These are phyloP conservation scores for Plasmodium relictum DNA, from an alignment of 169 alveolate species.

Conservation along the genomic window DNA sequence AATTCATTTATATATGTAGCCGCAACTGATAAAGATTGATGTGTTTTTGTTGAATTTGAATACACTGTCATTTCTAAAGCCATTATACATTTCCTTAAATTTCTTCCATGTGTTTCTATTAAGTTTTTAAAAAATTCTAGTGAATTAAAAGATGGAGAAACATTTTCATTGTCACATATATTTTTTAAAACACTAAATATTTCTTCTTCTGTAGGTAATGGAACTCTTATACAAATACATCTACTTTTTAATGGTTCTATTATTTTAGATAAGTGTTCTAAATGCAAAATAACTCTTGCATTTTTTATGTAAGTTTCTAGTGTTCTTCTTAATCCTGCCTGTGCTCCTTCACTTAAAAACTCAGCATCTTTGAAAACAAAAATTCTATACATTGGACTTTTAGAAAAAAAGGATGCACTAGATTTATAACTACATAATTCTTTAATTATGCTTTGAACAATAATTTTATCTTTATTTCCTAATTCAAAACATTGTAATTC, in stretches of 20 bases:
- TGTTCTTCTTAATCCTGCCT: slow-evolving; percentile 96
- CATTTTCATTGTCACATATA: slow-evolving; percentile 48
- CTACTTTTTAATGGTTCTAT: slow-evolving; percentile 96
- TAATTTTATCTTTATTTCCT: slow-evolving; percentile 94
- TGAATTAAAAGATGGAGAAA: slow-evolving; percentile 22
- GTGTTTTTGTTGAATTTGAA: slow-evolving; percentile 52
- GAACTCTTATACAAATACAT: slow-evolving; percentile 95
- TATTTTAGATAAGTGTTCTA: slow-evolving; percentile 89
- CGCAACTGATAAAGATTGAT: slow-evolving; percentile 44
- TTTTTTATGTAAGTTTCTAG: slow-evolving; percentile 94
- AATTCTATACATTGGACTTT: slow-evolving; percentile 92
- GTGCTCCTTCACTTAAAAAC: slow-evolving; percentile 92
- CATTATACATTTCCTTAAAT: slow-evolving; percentile 71
- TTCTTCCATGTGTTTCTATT: slow-evolving; percentile 51
- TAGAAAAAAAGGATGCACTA: slow-evolving; percentile 87
- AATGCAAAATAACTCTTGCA: slow-evolving; percentile 93
- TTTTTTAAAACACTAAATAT: slow-evolving; percentile 49
- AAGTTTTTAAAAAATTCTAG: slow-evolving; percentile 30
- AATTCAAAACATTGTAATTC: slow-evolving; percentile 95
- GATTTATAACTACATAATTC: slow-evolving; percentile 94
- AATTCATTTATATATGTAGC: slow-evolving; percentile 54
- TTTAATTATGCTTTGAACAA: slow-evolving; percentile 93
- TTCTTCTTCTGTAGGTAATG: slow-evolving; percentile 92
- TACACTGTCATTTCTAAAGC: slow-evolving; percentile 72
- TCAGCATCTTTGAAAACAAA: slow-evolving; percentile 94